phyloP scores from a whole-genome alignment of 1,139 yeast species.

The Yamadazyma atlantica region DNA sequence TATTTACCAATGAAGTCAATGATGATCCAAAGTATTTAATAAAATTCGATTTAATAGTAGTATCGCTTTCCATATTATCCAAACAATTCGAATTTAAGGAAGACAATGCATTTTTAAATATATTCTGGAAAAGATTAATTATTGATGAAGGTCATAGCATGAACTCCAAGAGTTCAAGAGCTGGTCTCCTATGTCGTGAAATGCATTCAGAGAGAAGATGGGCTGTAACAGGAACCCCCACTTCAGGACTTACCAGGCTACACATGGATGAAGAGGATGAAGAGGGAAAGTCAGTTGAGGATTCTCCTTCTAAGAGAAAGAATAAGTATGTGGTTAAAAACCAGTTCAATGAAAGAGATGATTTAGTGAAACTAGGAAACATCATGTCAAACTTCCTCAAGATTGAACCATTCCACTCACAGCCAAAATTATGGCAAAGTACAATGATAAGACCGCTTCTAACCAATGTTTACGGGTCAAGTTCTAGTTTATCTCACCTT shows the following conservation, averaged over 20 bases:
- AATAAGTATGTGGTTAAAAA: conserved; percentile 40
- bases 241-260: conserved; percentile 62
- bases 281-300: conserved; percentile 14
- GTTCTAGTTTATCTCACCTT: conserved; percentile 37
- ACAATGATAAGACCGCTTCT: conserved; percentile 50
- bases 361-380: conserved; percentile 52
- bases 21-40: conserved; percentile 32
- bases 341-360: conserved; percentile 43
- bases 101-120: conserved; percentile 33
- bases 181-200: conserved; percentile 47
- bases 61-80: conserved; percentile 48
- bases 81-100: conserved; percentile 28
- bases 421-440: conserved; percentile 47
- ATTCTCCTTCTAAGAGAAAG: conserved; percentile 21
- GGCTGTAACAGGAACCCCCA: conserved; percentile 78
- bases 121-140: conserved; percentile 68
- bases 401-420: conserved; percentile 57
- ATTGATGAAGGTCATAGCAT: conserved; percentile 77
- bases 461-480: conserved; percentile 36
- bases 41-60: conserved; percentile 51
- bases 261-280: conserved; percentile 53
- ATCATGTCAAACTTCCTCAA: conserved; percentile 54
- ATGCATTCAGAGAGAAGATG: conserved; percentile 61
- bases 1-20: conserved; percentile 24
- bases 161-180: conserved; percentile 49